These are phyloP conservation scores for Hura crepitans DNA, from an alignment of 441 rosid species.

Conservation along the genomic window DNA sequence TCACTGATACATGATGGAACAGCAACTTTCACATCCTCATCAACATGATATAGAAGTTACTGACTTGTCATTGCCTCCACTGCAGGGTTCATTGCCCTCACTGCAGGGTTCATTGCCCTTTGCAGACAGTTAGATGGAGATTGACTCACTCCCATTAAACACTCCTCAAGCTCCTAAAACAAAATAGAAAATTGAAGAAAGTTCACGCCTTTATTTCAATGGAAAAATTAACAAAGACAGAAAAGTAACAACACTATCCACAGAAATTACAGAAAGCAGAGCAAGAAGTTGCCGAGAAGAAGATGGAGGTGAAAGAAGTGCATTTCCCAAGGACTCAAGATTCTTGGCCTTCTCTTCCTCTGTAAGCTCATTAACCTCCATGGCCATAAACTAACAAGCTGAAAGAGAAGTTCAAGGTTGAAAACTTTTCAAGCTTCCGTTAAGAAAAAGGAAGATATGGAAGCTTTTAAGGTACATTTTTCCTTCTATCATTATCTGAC, in stretches of 20 bases:
- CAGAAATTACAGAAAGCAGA: slow-evolving; percentile 8
- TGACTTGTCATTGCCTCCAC: slow-evolving; percentile 52
- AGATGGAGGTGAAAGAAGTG: slow-evolving; percentile 16
- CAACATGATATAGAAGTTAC: slow-evolving; percentile 48
- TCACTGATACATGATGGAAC: slow-evolving; percentile 76
- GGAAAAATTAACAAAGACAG: no score
- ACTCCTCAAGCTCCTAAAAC: slow-evolving; percentile 50
- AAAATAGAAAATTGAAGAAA: not conserved
- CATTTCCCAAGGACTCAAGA: not conserved
- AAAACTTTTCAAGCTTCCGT: no score
- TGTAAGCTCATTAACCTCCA: no score
- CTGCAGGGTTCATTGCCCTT: slow-evolving; percentile 51
- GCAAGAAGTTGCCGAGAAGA: slow-evolving; percentile 6
- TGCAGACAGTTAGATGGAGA: slow-evolving; percentile 53
- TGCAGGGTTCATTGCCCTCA: slow-evolving; percentile 47
- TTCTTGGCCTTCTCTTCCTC: not conserved
- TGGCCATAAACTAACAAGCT: no score
- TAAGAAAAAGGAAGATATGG: no score
- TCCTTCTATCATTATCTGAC: no score
- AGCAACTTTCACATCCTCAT: slow-evolving; percentile 59
- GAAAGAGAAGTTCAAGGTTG: no score
- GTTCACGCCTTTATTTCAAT: not conserved
- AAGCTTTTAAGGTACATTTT: no score
- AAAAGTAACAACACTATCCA: not conserved
- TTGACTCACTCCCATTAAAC: slow-evolving; percentile 52